Percentiles rank a stretch among this genome's conserved stretches.
Conservation (phyloP, 2,329 filamentous ascomycete species). For the Pezicula neosporulosa region DNA sequence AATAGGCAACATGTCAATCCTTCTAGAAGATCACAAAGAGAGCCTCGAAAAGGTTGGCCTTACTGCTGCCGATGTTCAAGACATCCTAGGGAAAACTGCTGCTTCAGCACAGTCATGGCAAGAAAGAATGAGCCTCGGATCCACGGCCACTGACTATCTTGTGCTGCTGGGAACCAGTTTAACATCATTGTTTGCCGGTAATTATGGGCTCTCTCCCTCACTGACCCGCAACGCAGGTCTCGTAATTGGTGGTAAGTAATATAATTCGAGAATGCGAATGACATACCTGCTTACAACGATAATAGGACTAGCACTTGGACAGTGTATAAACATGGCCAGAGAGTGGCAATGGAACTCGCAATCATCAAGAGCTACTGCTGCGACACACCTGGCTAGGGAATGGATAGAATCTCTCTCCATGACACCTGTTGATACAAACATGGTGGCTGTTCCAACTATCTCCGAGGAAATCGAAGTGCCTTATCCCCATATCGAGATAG, state of each 20-base stretch:
- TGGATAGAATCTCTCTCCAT: neutral
- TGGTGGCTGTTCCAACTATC: no score
- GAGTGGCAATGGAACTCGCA: neutral
- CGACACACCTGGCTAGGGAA: neutral
- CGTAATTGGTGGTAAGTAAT: constrained; percentile 13
- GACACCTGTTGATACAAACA: no score
- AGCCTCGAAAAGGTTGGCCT: constrained; percentile 19
- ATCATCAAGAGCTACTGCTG: neutral
- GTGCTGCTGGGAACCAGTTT: constrained; percentile 13
- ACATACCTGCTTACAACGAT: neutral
- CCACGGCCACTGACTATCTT: constrained; percentile 13
- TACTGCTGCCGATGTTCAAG: constrained; percentile 17
- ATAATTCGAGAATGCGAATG: neutral
- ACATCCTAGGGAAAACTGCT: constrained; percentile 19
- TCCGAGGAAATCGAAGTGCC: no score
- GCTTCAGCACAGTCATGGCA: constrained; percentile 14
- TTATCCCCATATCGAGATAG: no score
- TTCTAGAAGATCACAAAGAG: constrained; percentile 18
- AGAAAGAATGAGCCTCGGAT: constrained; percentile 7
- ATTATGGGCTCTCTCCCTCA: constrained; percentile 20
- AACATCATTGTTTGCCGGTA: constrained; percentile 17
- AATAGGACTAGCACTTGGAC: constrained; percentile 2
- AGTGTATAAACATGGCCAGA: neutral
- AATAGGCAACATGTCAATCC: constrained; percentile 20
- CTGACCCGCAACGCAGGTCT: constrained; percentile 16